Percentiles rank a stretch among this genome's conserved stretches.
These are phyloP conservation scores for Pinguiococcus pyrenoidosus DNA, from an alignment of 108 stramenopile species.

Conservation along the genomic window DNA sequence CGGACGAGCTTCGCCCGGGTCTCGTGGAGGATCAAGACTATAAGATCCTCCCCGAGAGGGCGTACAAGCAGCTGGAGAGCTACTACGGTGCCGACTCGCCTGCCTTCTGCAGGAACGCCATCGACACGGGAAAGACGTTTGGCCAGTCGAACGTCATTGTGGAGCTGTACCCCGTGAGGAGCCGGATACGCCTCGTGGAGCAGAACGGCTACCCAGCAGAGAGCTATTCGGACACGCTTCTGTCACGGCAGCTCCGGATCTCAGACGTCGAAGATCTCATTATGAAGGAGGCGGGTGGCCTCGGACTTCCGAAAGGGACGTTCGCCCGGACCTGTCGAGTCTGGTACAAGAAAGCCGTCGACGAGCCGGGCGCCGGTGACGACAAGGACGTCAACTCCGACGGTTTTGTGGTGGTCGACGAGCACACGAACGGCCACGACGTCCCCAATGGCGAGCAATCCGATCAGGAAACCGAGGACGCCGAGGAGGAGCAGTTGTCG, in stretches of 20 bases:
- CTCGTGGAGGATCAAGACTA: slow-evolving; percentile 8
- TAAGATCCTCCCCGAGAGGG: slow-evolving; percentile 3
- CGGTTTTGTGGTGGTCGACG: too few species aligned
- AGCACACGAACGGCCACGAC: too few species aligned
- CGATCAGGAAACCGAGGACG: too few species aligned
- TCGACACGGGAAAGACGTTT: not conserved
- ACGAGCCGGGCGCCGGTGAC: too few species aligned
- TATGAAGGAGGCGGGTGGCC: too few species aligned
- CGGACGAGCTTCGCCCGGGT: not conserved
- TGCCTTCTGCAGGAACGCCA: not conserved
- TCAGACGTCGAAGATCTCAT: too few species aligned
- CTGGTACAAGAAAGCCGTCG: too few species aligned
- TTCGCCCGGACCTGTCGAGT: too few species aligned
- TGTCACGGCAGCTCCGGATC: not conserved
- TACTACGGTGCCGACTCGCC: slow-evolving; percentile 13
- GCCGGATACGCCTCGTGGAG: not conserved
- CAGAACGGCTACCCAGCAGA: not conserved
- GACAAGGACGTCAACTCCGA: too few species aligned
- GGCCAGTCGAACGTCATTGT: not conserved
- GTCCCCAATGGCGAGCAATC: too few species aligned
- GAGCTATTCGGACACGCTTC: not conserved
- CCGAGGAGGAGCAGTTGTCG: not conserved
- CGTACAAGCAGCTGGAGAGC: slow-evolving; percentile 10
- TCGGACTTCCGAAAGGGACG: too few species aligned
- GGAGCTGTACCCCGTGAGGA: not conserved